Conservation (phyloP, 2,329 filamentous ascomycete genomes). For the Neopestalotiopsis sp. region DNA sequence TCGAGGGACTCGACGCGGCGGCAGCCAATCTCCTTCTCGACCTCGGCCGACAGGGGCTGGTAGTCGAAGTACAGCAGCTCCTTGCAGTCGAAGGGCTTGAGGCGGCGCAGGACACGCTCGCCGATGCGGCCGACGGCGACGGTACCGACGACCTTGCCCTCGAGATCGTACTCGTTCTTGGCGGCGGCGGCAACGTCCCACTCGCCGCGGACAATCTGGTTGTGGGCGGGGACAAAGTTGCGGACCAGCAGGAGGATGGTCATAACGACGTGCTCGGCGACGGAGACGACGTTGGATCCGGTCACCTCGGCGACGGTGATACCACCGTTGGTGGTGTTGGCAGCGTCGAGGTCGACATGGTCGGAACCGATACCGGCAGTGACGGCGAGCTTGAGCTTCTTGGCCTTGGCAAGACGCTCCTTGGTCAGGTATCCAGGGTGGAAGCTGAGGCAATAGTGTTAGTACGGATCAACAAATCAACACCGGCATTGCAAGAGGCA, state of each 20-base stretch:
- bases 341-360: slow-evolving; percentile 95
- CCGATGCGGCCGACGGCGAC: slow-evolving; percentile 97
- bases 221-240: slow-evolving; percentile 98
- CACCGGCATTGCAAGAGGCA: neutral
- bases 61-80: slow-evolving; percentile 99
- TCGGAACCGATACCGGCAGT: slow-evolving; percentile 98
- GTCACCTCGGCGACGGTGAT: slow-evolving; percentile 98
- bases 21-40: slow-evolving; percentile 95
- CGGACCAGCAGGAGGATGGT: slow-evolving; percentile 94
- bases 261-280: slow-evolving; percentile 99
- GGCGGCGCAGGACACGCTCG: slow-evolving; percentile 93
- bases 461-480: neutral
- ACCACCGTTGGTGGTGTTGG: slow-evolving; percentile 98
- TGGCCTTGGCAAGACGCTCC: slow-evolving; percentile 94
- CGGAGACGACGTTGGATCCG: slow-evolving; percentile 96
- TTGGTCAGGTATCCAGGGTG: slow-evolving; percentile 97
- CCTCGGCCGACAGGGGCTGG: slow-evolving; percentile 86
- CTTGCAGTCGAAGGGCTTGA: slow-evolving; percentile 99
- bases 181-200: slow-evolving; percentile 96
- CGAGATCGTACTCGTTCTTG: slow-evolving; percentile 98
- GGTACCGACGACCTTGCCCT: slow-evolving; percentile 96
- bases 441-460: slow-evolving; percentile 66
- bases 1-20: slow-evolving; percentile 86
- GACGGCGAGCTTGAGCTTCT: slow-evolving; percentile 97
- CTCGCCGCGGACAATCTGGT: slow-evolving; percentile 85